A percentile compares a stretch with the other conserved stretches of the same genome.
Conservation (phyloP, 148 eudicot genomes). For the Linanthus parryae region DNA sequence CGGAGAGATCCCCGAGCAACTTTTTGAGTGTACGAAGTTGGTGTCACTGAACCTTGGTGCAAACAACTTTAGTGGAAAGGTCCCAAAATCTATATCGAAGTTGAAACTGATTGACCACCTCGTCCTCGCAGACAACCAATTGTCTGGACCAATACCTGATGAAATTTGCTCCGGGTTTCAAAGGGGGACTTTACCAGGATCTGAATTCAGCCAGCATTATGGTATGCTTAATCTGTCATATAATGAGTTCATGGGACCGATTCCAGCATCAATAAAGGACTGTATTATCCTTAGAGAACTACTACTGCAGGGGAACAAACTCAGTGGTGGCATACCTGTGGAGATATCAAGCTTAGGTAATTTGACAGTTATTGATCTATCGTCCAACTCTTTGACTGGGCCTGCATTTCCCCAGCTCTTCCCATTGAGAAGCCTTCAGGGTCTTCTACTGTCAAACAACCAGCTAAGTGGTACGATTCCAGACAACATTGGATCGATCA, state of each 20-base stretch:
- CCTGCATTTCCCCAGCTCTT: conserved; percentile 32
- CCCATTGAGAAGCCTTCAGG: conserved; percentile 66
- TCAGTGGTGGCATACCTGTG: conserved; percentile 61
- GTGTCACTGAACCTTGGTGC: conserved; percentile 80
- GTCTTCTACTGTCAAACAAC: conserved; percentile 79
- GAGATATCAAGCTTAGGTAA: conserved; percentile 46
- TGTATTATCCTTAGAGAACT: conserved; percentile 57
- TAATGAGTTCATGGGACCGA: conserved; percentile 61
- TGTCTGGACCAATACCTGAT: conserved; percentile 77
- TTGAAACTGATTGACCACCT: conserved; percentile 68
- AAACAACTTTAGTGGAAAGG: conserved; percentile 56
- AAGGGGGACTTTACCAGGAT: no score
- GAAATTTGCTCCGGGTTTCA: conserved; percentile 88
- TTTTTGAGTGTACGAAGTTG: conserved; percentile 57
- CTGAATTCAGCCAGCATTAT: conserved; percentile 80
- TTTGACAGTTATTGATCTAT: conserved; percentile 61
- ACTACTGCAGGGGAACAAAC: conserved; percentile 53
- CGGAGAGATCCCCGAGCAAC: conserved; percentile 64
- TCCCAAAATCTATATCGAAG: conserved; percentile 57
- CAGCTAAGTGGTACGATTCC: conserved; percentile 60
- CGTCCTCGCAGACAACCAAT: conserved; percentile 54
- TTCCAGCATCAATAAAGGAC: conserved; percentile 56
- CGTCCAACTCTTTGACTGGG: conserved; percentile 62
- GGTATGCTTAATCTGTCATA: conserved; percentile 91
- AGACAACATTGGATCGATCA: conserved; percentile 26